Evolutionary conservation across 179 eudicot genomes (phyloP).

Genomic region (Kewa caespitosa): DNA sequence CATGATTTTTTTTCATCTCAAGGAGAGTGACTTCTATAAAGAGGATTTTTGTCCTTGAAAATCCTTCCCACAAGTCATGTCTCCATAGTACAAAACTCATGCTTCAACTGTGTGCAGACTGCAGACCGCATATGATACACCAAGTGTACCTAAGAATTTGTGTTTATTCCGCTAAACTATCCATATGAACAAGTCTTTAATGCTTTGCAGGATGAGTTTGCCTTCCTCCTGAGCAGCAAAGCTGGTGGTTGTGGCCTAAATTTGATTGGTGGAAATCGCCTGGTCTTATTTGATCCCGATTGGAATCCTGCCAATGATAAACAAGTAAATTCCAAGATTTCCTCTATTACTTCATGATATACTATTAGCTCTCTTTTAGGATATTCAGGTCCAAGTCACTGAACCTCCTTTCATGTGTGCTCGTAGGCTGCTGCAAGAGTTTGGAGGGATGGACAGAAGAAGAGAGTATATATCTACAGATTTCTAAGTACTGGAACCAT

Average conservation of each 20-base stretch:
- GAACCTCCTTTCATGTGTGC: slow-evolving; percentile 6
- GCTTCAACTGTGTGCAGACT: too few species aligned
- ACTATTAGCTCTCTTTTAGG: slow-evolving; percentile 7
- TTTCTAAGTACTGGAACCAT: slow-evolving; percentile 96
- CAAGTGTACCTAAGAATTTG: too few species aligned
- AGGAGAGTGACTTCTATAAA: too few species aligned
- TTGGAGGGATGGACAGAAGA: slow-evolving; percentile 99
- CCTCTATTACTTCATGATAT: neutral
- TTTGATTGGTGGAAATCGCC: slow-evolving; percentile 95
- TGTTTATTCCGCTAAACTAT: too few species aligned
- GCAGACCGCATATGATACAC: too few species aligned
- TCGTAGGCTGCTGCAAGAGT: slow-evolving; percentile 97
- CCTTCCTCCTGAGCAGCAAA: slow-evolving; percentile 97
- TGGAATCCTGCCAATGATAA: slow-evolving; percentile 99
- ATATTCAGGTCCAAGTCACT: slow-evolving; percentile 10
- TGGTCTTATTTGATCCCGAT: slow-evolving; percentile 97
- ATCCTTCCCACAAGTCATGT: too few species aligned
- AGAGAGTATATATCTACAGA: slow-evolving; percentile 92
- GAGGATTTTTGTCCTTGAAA: too few species aligned
- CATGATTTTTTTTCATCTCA: too few species aligned
- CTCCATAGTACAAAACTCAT: too few species aligned
- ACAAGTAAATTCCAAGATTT: slow-evolving; percentile 57
- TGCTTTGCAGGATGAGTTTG: slow-evolving; percentile 92
- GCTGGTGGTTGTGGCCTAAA: slow-evolving; percentile 99
- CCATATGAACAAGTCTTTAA: slow-evolving; percentile 15